Conservation (phyloP, 352 stramenopile genomes). For the Pythium insidiosum region DNA sequence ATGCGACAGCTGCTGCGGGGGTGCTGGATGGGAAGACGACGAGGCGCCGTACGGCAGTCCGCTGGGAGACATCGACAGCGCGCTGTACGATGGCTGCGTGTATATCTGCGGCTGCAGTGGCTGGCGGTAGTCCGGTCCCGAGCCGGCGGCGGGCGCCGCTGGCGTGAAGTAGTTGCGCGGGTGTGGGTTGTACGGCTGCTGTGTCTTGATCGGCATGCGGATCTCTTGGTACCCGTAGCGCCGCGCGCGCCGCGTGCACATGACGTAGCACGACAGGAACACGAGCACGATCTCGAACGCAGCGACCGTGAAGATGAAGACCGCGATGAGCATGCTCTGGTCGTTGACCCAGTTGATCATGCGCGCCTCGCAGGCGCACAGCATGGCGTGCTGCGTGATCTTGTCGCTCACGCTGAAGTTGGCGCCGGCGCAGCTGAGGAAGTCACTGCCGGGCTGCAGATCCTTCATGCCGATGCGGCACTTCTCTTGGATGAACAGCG, state of each 20-base stretch:
- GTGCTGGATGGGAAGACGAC: no score
- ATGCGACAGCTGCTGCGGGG: conserved; percentile 2
- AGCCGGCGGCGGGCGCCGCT: neutral
- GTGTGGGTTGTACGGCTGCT: conserved; percentile 73
- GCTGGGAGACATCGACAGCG: conserved; percentile 5
- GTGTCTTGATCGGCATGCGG: conserved; percentile 69
- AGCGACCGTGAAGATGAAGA: conserved; percentile 75
- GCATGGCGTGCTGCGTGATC: conserved; percentile 72
- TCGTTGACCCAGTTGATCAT: conserved; percentile 79
- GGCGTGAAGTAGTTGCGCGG: conserved; percentile 52
- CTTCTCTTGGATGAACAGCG: conserved; percentile 57
- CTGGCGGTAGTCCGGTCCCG: conserved; percentile 7
- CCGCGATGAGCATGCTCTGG: conserved; percentile 64
- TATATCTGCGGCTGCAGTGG: conserved; percentile 9
- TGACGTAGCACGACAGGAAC: conserved; percentile 75
- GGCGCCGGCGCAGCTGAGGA: conserved; percentile 57
- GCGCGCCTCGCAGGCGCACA: conserved; percentile 73
- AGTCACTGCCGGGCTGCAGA: conserved; percentile 43
- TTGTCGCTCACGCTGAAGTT: conserved; percentile 53
- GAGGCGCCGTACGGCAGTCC: conserved; percentile 11
- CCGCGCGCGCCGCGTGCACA: conserved; percentile 58
- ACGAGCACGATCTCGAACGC: conserved; percentile 77
- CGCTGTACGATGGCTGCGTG: conserved; percentile 14
- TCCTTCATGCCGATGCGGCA: conserved; percentile 54
- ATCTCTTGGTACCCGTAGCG: conserved; percentile 80